Evolutionary conservation across 805 yeast species (phyloP).

Genomic region (Hanseniaspora guilliermondii): DNA sequence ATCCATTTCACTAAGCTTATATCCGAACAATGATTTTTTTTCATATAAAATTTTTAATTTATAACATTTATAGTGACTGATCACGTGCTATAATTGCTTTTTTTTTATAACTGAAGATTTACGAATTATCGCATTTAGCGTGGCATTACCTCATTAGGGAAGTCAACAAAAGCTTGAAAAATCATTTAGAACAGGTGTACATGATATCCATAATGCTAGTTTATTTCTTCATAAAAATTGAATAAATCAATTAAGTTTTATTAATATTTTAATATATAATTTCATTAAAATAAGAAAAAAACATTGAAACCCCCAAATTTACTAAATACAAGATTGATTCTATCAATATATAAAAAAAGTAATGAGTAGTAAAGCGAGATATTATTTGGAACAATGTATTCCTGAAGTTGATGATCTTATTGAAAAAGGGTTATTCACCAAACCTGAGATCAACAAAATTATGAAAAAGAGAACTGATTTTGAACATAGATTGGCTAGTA

Average conservation of each 20-base stretch:
- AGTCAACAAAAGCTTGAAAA: too few species aligned
- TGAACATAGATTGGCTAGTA: slow-evolving; percentile 75
- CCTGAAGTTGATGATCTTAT: slow-evolving; percentile 87
- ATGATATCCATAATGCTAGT: not conserved
- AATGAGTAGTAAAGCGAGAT: slow-evolving; percentile 38
- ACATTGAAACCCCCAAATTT: not conserved
- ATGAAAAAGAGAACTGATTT: slow-evolving; percentile 92
- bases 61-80: too few species aligned
- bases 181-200: too few species aligned
- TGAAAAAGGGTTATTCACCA: slow-evolving; percentile 66
- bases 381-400: slow-evolving; percentile 55
- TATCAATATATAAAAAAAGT: not conserved
- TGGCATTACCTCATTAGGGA: too few species aligned
- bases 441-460: slow-evolving; percentile 67
- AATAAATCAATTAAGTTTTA: too few species aligned
- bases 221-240: not conserved
- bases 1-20: too few species aligned
- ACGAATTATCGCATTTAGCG: not conserved
- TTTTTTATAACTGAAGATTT: too few species aligned
- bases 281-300: not conserved
- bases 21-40: too few species aligned
- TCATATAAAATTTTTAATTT: too few species aligned
- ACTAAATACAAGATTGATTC: not conserved
- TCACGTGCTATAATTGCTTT: slow-evolving; percentile 10
- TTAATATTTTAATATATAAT: not conserved